phyloP scores from a whole-genome alignment of 2,329 filamentous ascomycete species.

The Fusarium kyushuense region DNA sequence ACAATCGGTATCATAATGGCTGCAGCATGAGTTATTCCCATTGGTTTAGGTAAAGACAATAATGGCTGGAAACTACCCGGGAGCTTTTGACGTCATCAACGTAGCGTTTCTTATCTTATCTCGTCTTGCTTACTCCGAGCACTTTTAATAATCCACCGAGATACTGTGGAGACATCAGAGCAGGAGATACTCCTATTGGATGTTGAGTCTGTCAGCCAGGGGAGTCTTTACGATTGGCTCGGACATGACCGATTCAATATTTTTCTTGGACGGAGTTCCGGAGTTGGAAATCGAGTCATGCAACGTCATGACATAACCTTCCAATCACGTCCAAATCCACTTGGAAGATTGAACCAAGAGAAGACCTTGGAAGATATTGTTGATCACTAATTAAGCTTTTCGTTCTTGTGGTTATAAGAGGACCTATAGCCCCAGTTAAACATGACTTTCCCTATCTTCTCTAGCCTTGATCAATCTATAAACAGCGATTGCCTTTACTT shows the following conservation, averaged over 20 bases:
- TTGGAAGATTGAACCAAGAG: neutral
- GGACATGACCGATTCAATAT: neutral
- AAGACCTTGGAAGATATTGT: neutral
- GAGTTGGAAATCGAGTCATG: conserved; percentile 18
- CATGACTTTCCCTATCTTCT: neutral
- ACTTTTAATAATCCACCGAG: neutral
- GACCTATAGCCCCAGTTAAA: neutral
- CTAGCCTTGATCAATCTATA: neutral
- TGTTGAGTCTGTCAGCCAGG: rapidly evolving
- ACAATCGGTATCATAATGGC: neutral
- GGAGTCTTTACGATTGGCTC: conserved; percentile 1
- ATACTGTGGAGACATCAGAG: neutral
- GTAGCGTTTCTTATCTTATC: neutral
- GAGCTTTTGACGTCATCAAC: neutral
- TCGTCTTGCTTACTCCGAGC: neutral
- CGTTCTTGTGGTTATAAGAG: conserved; percentile 2
- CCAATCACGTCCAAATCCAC: neutral
- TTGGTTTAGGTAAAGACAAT: neutral
- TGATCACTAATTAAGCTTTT: conserved; percentile 8
- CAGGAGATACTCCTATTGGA: conserved; percentile 21
- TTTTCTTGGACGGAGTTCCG: conserved; percentile 12
- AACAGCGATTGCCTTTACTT: neutral
- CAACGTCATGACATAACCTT: conserved; percentile 13
- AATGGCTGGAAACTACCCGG: neutral
- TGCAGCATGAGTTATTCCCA: neutral